A percentile compares a stretch with the other conserved stretches of the same genome.
Evolutionary conservation across 345 rosid genomes (phyloP).

Genomic region (Leavenworthia alabamica): DNA sequence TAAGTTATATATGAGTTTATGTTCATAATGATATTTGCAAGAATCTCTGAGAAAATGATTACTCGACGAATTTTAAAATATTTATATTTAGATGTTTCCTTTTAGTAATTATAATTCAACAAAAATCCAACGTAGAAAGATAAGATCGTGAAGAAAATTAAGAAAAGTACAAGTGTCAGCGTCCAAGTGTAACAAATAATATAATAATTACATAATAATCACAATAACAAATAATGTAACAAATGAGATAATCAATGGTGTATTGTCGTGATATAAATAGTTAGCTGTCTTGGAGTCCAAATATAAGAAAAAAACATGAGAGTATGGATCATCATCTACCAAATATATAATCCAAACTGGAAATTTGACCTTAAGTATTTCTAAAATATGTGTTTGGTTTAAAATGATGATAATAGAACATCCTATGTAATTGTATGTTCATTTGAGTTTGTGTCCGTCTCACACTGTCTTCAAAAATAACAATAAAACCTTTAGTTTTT

Average conservation of each 20-base stretch:
- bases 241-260: constrained; percentile 6
- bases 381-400: neutral
- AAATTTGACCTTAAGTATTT: neutral
- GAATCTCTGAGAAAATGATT: constrained; percentile 19
- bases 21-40: neutral
- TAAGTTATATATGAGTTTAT: neutral
- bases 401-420: neutral
- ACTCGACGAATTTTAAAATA: constrained; percentile 7
- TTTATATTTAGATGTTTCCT: neutral
- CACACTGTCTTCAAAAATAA: neutral
- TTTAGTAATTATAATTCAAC: neutral
- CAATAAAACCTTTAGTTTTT: too few relatives aligned
- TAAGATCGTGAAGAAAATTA: neutral
- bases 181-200: neutral
- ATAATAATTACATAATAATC: neutral
- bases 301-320: constrained; percentile 9
- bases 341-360: neutral
- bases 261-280: neutral
- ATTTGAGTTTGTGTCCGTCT: neutral
- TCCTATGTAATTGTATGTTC: neutral
- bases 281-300: neutral
- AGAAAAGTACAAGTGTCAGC: constrained; percentile 24
- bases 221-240: neutral
- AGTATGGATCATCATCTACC: constrained; percentile 3
- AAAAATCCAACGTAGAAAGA: constrained; percentile 21